phyloP scores from a whole-genome alignment of 257 asterid genomes.

The Salvia splendens region DNA sequence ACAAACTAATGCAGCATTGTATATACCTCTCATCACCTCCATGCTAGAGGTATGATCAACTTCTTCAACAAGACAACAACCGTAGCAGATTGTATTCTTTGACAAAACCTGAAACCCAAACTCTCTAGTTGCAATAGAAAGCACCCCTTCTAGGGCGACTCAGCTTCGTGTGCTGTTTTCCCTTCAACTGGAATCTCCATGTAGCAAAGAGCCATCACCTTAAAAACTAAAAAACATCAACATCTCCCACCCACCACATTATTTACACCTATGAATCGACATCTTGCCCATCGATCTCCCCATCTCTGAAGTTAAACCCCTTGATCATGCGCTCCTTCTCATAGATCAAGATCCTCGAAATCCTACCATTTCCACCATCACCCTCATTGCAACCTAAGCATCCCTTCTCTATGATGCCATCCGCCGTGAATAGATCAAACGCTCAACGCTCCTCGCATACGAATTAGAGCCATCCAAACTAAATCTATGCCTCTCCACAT shows the following conservation, averaged over 20 bases:
- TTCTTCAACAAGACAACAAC: conserved; percentile 44
- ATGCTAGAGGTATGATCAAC: conserved; percentile 46
- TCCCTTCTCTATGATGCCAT: conserved; percentile 44
- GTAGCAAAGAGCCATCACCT: conserved; percentile 64
- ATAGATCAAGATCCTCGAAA: conserved; percentile 35
- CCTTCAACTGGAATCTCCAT: conserved; percentile 60
- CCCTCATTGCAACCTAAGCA: conserved; percentile 31
- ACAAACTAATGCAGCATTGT: background rate
- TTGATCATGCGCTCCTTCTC: conserved; percentile 25
- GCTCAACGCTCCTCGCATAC: conserved; percentile 57
- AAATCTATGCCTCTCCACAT: conserved; percentile 56
- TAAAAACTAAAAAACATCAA: conserved; percentile 45
- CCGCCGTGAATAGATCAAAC: conserved; percentile 55
- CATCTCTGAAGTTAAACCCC: conserved; percentile 49
- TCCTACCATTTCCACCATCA: background rate
- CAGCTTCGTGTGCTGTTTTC: conserved; percentile 52
- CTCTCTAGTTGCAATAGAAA: conserved; percentile 65
- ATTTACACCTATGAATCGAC: conserved; percentile 49
- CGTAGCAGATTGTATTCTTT: conserved; percentile 60
- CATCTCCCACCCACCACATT: conserved; percentile 44
- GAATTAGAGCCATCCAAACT: conserved; percentile 64
- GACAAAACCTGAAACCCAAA: conserved; percentile 66
- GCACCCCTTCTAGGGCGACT: conserved; percentile 72
- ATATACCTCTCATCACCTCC: conserved; percentile 53
- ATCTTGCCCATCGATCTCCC: conserved; percentile 39